Conservation (phyloP, 73 alveolate species). For the Effrenium voratum region DNA sequence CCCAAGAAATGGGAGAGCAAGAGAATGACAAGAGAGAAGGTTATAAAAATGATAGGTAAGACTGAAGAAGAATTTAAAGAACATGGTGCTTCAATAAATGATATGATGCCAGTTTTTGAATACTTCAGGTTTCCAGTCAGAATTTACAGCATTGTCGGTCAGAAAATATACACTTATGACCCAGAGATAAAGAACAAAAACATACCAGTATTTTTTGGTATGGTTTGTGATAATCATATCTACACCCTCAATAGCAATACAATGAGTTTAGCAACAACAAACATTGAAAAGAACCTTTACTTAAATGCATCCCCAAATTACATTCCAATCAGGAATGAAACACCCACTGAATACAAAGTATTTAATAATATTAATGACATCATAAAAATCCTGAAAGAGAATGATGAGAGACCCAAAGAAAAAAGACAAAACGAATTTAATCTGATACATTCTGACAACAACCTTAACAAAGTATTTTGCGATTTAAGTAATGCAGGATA, state of each 20-base stretch:
- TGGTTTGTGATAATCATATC: neutral
- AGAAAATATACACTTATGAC: slow-evolving; percentile 1
- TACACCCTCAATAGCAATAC: neutral
- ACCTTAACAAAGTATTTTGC: neutral
- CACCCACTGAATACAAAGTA: neutral
- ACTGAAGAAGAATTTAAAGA: slow-evolving; percentile 4
- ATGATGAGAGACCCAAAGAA: neutral
- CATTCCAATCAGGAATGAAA: neutral
- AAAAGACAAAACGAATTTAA: neutral
- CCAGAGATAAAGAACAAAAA: too few relatives aligned
- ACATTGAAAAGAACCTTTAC: neutral
- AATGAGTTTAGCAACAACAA: slow-evolving; percentile 5
- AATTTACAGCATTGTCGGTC: neutral
- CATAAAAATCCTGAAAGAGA: neutral
- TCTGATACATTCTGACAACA: neutral
- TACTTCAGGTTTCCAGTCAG: slow-evolving; percentile 5
- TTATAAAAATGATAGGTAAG: neutral
- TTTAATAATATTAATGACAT: neutral
- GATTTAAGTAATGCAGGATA: neutral
- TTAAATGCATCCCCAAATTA: neutral
- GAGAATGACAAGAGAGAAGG: slow-evolving; percentile 2
- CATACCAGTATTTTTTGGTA: neutral
- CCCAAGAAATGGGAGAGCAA: slow-evolving; percentile 6
- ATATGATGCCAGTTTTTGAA: slow-evolving; percentile 9
- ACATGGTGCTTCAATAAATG: neutral